Evolutionary conservation across 2,329 filamentous ascomycete genomes (phyloP).

Genomic region (Ophiostoma sp.): DNA sequence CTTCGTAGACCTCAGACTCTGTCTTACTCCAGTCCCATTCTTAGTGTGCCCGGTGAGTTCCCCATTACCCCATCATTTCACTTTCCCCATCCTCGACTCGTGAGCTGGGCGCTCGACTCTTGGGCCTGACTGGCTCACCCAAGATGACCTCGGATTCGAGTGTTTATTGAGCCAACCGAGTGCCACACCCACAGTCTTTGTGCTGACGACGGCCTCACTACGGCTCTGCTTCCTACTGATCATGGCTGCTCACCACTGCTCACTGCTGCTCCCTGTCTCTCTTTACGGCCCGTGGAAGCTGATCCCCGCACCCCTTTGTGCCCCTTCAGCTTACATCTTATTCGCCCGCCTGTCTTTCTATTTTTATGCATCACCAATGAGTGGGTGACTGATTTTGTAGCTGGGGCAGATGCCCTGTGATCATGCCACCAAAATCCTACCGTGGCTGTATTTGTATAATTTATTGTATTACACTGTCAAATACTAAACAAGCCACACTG

Average conservation of each 20-base stretch:
- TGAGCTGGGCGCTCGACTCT: background rate
- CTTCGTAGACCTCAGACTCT: background rate
- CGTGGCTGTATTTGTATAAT: too few relatives aligned
- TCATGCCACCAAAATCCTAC: too few relatives aligned
- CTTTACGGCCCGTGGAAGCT: conserved; percentile 7
- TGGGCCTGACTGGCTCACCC: background rate
- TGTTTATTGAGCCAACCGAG: conserved; percentile 5
- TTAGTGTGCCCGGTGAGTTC: background rate
- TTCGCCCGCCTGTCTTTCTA: background rate
- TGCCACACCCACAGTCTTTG: background rate
- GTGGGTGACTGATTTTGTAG: too few relatives aligned
- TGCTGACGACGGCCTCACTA: background rate
- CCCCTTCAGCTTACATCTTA: background rate
- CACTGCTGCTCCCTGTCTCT: background rate
- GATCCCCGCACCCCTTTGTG: background rate
- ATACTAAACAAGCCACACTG: too few relatives aligned
- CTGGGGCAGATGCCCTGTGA: too few relatives aligned
- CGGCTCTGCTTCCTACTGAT: background rate
- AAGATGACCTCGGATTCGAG: background rate
- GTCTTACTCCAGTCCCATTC: background rate
- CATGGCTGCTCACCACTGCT: background rate
- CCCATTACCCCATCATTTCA: background rate
- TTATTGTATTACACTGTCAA: too few relatives aligned
- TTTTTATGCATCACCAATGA: too few relatives aligned
- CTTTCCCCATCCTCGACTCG: background rate